phyloP scores from a whole-genome alignment of 225 moss, liverwort and hornwort species.

The Lunularia cruciata region DNA sequence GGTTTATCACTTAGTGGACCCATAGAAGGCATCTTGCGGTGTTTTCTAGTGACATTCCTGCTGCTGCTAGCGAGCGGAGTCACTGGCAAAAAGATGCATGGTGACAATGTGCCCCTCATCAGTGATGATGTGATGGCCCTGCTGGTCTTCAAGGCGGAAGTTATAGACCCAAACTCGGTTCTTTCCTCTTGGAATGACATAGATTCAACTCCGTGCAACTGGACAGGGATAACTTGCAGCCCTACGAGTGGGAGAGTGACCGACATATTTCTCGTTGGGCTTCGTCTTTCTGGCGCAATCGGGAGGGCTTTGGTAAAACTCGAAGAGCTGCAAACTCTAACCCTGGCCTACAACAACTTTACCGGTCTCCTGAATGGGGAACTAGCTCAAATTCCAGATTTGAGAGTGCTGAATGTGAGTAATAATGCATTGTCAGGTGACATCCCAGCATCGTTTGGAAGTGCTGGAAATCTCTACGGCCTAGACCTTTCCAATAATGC shows the following conservation, averaged over 20 bases:
- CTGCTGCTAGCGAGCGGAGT: constrained; percentile 12
- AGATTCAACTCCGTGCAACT: constrained; percentile 74
- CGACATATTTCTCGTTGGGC: constrained; percentile 61
- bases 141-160: constrained; percentile 75
- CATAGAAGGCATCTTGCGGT: neutral
- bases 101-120: constrained; percentile 56
- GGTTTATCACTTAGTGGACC: neutral
- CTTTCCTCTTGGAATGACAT: constrained; percentile 82
- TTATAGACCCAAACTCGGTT: constrained; percentile 53
- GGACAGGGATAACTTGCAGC: constrained; percentile 75
- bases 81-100: neutral
- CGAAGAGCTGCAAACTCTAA: constrained; percentile 68
- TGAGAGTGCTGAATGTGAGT: constrained; percentile 70
- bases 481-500: constrained; percentile 86
- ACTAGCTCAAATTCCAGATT: constrained; percentile 56
- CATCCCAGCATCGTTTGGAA: constrained; percentile 55
- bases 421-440: constrained; percentile 73
- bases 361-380: constrained; percentile 62
- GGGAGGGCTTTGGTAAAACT: constrained; percentile 78
- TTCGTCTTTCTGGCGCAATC: constrained; percentile 76
- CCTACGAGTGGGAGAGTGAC: constrained; percentile 66
- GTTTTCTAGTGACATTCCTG: neutral
- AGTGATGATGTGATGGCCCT: constrained; percentile 92
- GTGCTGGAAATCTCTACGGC: constrained; percentile 52
- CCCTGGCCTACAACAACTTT: constrained; percentile 72